These are phyloP conservation scores for Leptographium lundbergii DNA, from an alignment of 2,329 filamentous ascomycete genomes.

Conservation along the genomic window DNA sequence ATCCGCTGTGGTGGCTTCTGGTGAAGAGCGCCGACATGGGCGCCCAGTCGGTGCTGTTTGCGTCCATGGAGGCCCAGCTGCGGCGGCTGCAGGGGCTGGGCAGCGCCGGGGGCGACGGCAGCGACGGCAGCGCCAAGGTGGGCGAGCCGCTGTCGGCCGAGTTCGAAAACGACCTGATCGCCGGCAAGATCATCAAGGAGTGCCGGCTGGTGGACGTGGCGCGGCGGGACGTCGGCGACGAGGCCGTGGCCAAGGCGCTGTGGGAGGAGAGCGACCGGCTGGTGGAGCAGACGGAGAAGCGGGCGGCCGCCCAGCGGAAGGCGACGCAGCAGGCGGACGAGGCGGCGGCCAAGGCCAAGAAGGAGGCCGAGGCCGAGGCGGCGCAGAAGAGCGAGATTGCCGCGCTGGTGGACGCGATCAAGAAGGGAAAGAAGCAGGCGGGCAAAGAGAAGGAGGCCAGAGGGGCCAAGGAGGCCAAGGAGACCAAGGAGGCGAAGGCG, in stretches of 20 bases:
- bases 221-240: constrained; percentile 63
- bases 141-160: constrained; percentile 29
- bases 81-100: constrained; percentile 31
- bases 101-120: not conserved
- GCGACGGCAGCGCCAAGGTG: not conserved
- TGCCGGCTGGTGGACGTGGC: constrained; percentile 65
- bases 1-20: constrained; percentile 73
- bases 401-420: not conserved
- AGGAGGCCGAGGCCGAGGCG: constrained; percentile 23
- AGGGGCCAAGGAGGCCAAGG: not conserved
- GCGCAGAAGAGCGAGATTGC: constrained; percentile 9
- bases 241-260: constrained; percentile 66
- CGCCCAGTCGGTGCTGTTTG: constrained; percentile 75
- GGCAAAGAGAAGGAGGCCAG: not conserved
- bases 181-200: constrained; percentile 64
- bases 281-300: constrained; percentile 71
- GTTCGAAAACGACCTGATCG: constrained; percentile 24
- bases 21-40: constrained; percentile 76
- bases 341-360: constrained; percentile 27
- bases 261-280: constrained; percentile 85
- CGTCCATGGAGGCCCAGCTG: constrained; percentile 68
- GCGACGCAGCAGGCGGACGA: constrained; percentile 13
- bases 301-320: constrained; percentile 43
- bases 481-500: not conserved
- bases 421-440: not conserved